Evolutionary conservation across 805 yeast species (phyloP), one percentile per base, ranked within the genome.

Genomic region (Saccharomyces paradoxus): DNA sequence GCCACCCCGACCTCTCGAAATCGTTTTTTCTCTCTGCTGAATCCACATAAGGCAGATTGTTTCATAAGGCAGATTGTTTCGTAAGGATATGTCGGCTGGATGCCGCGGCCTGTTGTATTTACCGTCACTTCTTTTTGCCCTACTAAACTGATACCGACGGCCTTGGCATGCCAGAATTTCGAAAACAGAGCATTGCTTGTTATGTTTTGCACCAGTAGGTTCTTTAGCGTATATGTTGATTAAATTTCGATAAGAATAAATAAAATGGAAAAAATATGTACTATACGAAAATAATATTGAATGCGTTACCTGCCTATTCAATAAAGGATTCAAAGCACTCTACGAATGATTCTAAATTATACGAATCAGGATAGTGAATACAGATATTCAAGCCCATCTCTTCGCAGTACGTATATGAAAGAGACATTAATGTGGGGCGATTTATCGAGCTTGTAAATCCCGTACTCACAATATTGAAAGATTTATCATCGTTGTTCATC

Each of bases 281-380:
- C 17, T 17, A 7, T n/a, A 17, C 24, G 4, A 9, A 17, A 8
- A n/a, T 6, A n/a, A 8, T 37, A 17, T 37, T 37, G 6, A 9
- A 37, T 9, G 44, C 24, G 12, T 17, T 24, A n/a, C 17, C 24
- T n/a, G 44, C 17, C 12, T 17, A 37, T 28, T 64, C 63, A 21
- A 68, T 55, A n/a, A 67, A 64, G 8, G 63, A 50, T 57, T 67
- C 66, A 48, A 67, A 63, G 32, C 64, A 60, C 26, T 65, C 65
- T 1, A 68, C 65, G 48, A 67, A 67, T 7, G 57, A 46, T 41
- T 67, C 69, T 62, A 67, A 60, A 17, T 59, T 55, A 41, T 60
- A 62, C 0, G 60, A 59, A 26, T 64, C 67, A 2, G 68, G 65
- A 49, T 63, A 64, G 31, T 65, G 65, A 9, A 68, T 65, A 30